phyloP scores from a whole-genome alignment of 2,329 filamentous ascomycete genomes.

The Diaporthe sp. region DNA sequence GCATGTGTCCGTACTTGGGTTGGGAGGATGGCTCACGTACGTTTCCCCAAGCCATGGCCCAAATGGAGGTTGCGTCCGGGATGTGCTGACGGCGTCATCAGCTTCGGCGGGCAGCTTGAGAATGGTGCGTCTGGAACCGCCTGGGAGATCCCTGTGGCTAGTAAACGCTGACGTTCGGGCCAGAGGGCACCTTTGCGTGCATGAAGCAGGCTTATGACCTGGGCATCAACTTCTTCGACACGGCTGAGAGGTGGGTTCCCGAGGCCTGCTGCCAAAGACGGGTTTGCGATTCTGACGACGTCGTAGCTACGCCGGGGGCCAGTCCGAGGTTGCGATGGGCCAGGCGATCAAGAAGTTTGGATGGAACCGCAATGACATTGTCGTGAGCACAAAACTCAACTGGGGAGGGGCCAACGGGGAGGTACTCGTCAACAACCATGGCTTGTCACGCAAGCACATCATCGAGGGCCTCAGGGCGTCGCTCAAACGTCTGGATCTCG shows the following conservation, averaged over 20 bases:
- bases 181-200: slow-evolving; percentile 71
- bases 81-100: slow-evolving; percentile 39
- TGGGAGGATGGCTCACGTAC: slow-evolving; percentile 82
- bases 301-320: slow-evolving; percentile 67
- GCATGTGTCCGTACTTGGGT: slow-evolving; percentile 79
- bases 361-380: slow-evolving; percentile 73
- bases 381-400: slow-evolving; percentile 75
- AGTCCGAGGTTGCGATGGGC: slow-evolving; percentile 76
- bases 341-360: slow-evolving; percentile 71
- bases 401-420: slow-evolving; percentile 74
- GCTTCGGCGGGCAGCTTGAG: slow-evolving; percentile 50
- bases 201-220: slow-evolving; percentile 73
- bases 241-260: slow-evolving; percentile 61
- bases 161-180: background rate
- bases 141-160: background rate
- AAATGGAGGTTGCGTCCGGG: background rate
- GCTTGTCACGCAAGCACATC: slow-evolving; percentile 72
- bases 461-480: slow-evolving; percentile 72
- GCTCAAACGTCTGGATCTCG: slow-evolving; percentile 68
- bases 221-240: slow-evolving; percentile 76
- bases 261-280: background rate
- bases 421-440: slow-evolving; percentile 72
- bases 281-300: background rate
- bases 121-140: slow-evolving; percentile 44
- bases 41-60: slow-evolving; percentile 48